These are phyloP conservation scores for Malassezia furfur DNA, from an alignment of 1,284 basidiomycete genomes.

Conservation along the genomic window DNA sequence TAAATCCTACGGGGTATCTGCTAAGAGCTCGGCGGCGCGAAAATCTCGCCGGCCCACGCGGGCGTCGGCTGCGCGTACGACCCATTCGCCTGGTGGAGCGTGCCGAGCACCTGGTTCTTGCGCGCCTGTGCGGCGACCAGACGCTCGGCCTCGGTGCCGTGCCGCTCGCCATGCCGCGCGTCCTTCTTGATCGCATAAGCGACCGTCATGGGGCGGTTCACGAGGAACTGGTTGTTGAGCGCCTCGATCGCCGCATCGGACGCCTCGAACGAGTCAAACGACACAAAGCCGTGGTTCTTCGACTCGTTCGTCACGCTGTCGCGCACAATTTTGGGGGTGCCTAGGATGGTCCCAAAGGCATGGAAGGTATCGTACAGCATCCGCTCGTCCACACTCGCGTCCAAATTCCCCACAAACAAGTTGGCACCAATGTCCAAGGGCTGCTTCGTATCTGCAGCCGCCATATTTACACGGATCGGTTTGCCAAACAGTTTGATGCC, in stretches of 20 bases:
- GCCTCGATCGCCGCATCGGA: constrained; percentile 91
- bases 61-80: background rate
- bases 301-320: constrained; percentile 74
- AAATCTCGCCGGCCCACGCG: background rate
- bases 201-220: constrained; percentile 92
- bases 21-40: background rate
- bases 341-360: constrained; percentile 84
- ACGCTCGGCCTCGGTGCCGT: constrained; percentile 88
- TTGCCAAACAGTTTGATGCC: constrained; percentile 99
- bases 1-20: constrained; percentile 2
- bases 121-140: constrained; percentile 87
- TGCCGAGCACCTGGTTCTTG: constrained; percentile 78
- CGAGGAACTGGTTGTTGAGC: constrained; percentile 93
- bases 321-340: constrained; percentile 86
- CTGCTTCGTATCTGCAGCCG: constrained; percentile 71
- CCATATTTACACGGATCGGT: constrained; percentile 95
- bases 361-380: constrained; percentile 88
- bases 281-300: constrained; percentile 93
- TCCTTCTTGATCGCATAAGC: constrained; percentile 99
- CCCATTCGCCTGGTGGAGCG: background rate
- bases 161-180: constrained; percentile 87
- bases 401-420: constrained; percentile 87
- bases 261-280: constrained; percentile 92
- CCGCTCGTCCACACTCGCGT: constrained; percentile 85
- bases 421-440: constrained; percentile 96